Evolutionary conservation across 495 filamentous ascomycete species (phyloP), one percentile per base, ranked within the genome.

Genomic region (Hyaloscypha variabilis): DNA sequence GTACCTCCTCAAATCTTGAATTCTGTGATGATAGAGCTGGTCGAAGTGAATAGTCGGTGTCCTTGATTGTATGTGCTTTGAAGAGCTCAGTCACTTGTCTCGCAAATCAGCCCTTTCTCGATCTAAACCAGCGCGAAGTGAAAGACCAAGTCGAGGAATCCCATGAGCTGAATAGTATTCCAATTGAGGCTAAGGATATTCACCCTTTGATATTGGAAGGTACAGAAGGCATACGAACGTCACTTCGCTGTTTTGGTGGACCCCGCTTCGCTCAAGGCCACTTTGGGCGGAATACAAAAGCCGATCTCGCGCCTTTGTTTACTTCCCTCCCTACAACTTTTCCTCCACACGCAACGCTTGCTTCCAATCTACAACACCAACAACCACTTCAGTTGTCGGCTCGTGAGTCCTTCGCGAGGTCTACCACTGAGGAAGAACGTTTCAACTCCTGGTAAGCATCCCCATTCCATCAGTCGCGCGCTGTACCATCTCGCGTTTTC

Each of bases 401-500:
- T 66, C 57, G 64, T 66, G 57, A 61, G 29, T 61, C 58, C 56
- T 55, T 60, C 64, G 64, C 64, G 64, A 66, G 49, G 23, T 46
- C 60, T 10, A 11, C 21, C 31, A 59, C 42, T 59, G 55, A n/a
- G 51, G 55, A 59, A 51, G 29, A 46, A 11, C 30, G n/a, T 17
- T 61, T 36, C 8, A 25, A 49, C n/a, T 5, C 19, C 30, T n/a
- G 10, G 62, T 64, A 58, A 64, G 62, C n/a, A 11, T 23, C 52
- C 54, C 62, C 29, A 8, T 56, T 24, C 51, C 53, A 11, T 58
- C 19, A n/a, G 14, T 46, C 11, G 39, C 6, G 39, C 11, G 4
- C 17, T 17, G 4, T 10, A 4, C 39, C 17, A 10, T 46, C 39
- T 46, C 17, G 4, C 8, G 19, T 46, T 19, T 4, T 10, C 10